Conservation (phyloP, 257 asterid species). For the Rubia yunnanensis region DNA sequence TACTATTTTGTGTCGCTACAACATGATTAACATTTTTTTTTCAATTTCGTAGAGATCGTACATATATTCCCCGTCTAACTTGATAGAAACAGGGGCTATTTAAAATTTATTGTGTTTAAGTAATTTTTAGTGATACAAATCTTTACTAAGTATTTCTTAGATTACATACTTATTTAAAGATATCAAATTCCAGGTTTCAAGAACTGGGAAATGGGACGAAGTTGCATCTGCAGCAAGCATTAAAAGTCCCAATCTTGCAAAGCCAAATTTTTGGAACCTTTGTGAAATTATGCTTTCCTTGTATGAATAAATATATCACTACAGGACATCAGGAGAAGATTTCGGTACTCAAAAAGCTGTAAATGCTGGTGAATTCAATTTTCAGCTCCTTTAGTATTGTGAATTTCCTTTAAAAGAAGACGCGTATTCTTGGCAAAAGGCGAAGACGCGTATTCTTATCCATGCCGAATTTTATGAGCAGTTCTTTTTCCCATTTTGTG, state of each 20-base stretch:
- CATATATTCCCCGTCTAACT: too few relatives aligned
- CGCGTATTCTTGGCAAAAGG: too few relatives aligned
- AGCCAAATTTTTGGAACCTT: conserved; percentile 44
- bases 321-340: conserved; percentile 30
- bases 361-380: conserved; percentile 10
- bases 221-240: conserved; percentile 34
- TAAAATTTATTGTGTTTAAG: background rate
- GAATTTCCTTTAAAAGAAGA: background rate
- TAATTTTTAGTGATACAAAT: too few relatives aligned
- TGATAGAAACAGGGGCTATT: background rate
- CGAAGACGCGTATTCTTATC: too few relatives aligned
- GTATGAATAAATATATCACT: conserved; percentile 50
- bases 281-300: conserved; percentile 40
- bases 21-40: too few relatives aligned
- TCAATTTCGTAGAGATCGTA: too few relatives aligned
- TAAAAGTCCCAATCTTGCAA: conserved; percentile 23
- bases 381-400: background rate
- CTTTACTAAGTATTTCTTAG: background rate
- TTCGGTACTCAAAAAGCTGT: conserved; percentile 16
- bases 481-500: background rate
- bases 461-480: background rate
- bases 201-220: conserved; percentile 58
- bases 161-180: background rate
- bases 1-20: too few relatives aligned
- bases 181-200: conserved; percentile 37